These are phyloP conservation scores for Nicotiana obtusifolia DNA, from an alignment of 257 asterid genomes.

Conservation along the genomic window DNA sequence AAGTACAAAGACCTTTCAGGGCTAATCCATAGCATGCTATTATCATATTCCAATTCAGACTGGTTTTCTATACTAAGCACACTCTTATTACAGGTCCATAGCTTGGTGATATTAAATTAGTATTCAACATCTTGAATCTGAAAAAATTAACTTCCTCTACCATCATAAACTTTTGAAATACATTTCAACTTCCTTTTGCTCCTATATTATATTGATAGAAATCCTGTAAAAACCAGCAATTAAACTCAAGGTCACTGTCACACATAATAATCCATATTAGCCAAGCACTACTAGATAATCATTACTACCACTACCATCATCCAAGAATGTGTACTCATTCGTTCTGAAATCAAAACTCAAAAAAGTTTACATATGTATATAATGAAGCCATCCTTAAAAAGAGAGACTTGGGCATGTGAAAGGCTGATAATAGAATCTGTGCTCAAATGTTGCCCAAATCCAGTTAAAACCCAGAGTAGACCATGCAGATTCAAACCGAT, in stretches of 20 bases:
- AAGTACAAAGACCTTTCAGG: neutral
- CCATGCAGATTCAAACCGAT: too few relatives aligned
- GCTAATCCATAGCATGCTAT: neutral
- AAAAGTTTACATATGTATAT: neutral
- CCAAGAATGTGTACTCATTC: neutral
- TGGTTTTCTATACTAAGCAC: neutral
- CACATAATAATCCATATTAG: neutral
- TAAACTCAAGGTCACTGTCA: neutral
- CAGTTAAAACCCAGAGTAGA: neutral
- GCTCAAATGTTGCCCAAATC: neutral
- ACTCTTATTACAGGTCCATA: neutral
- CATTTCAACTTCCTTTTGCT: neutral
- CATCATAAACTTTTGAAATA: neutral
- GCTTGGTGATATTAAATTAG: neutral
- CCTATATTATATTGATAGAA: neutral
- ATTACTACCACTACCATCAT: neutral
- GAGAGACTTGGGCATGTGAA: neutral
- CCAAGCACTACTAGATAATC: neutral
- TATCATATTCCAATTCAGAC: neutral
- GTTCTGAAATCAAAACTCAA: neutral
- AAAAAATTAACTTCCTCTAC: neutral
- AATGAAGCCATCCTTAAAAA: neutral
- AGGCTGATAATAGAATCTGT: neutral
- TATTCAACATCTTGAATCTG: neutral
- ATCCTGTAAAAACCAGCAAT: neutral